Evolutionary conservation across 192 early-diverging fungal species (phyloP), one percentile per base, ranked within the genome.

Genomic region (Entomortierella beljakovae): DNA sequence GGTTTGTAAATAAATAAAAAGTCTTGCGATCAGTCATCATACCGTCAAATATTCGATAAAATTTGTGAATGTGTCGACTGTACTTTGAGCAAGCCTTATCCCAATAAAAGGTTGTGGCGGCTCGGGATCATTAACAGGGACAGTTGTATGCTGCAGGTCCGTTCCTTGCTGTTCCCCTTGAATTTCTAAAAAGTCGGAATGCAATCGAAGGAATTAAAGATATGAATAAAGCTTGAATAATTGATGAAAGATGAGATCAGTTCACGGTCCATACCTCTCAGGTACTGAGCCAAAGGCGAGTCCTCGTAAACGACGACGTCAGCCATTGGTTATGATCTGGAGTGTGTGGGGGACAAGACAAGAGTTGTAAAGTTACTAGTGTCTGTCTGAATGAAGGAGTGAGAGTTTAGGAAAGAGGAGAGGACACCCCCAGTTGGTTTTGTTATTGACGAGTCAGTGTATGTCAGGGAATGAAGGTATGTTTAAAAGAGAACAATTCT

Each of bases 301-400:
- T 90, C 89, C 68, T 90, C 88, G 60, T 90, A 90, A 23, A 90
- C 82, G 56, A 90, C 77, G 46, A 84, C 76, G 62, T 90, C 89
- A 28, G 80, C 61, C 87, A 90, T 89, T 13, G 29, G 58, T 31
- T 29, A 34, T 49, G 25, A 25, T 26, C 9, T 43, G 9, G 10
- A 43, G 42, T 9, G 6, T 51, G 11, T 35, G 56, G 31, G 31
- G 29, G 55, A 57, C 55, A 57, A 32, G 55, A 53, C 15, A 10
- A 53, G 23, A 25, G 23, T 11, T 43, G 18, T 9, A 43, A 43
- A 18, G 9, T 43, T 9, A 9, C 18, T 43, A 43, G 9, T 43
- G 9, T 43, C 18, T 43, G 9, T 43, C 42, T 43, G 42, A n/a
- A n/a, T n/a, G n/a, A n/a, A n/a, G n/a, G n/a, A n/a, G n/a, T n/a